Evolutionary conservation across 371 early-diverging fungal genomes (phyloP).

Genomic region (Rozella allomycis): DNA sequence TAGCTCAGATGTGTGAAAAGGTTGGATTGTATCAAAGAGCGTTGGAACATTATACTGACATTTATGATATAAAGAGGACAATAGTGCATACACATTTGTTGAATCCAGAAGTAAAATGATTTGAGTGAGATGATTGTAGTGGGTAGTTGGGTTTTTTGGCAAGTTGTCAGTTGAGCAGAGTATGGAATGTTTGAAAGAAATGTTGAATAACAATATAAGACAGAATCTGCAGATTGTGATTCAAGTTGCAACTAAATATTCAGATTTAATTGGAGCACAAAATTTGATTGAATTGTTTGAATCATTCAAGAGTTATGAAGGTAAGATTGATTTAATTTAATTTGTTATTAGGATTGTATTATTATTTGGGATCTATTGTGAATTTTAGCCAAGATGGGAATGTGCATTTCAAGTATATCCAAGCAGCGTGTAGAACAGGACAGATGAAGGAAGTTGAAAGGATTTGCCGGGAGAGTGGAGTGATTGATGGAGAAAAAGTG

Average conservation of each 20-base stretch:
- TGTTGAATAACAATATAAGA: constrained; percentile 58
- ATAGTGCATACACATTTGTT: constrained; percentile 68
- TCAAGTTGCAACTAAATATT: constrained; percentile 85
- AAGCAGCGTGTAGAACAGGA: constrained; percentile 75
- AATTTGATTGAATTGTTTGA: constrained; percentile 78
- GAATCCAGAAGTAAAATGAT: constrained; percentile 36
- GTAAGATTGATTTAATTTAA: constrained; percentile 13
- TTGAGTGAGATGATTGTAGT: constrained; percentile 11
- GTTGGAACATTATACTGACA: constrained; percentile 85
- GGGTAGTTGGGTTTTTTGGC: constrained; percentile 78
- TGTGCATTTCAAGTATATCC: constrained; percentile 93
- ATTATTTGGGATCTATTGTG: constrained; percentile 80
- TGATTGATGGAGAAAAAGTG: constrained; percentile 87
- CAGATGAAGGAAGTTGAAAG: constrained; percentile 93
- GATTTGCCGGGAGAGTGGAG: constrained; percentile 81
- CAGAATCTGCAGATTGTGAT: constrained; percentile 86
- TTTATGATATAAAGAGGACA: constrained; percentile 85
- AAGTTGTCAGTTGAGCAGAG: constrained; percentile 78
- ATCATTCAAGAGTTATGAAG: constrained; percentile 71
- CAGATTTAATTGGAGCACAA: constrained; percentile 67
- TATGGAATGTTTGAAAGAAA: constrained; percentile 73
- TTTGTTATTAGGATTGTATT: constrained; percentile 36
- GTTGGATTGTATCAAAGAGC: constrained; percentile 89
- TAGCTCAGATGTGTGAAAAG: constrained; percentile 86
- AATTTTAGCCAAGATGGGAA: constrained; percentile 80